Percentiles rank a stretch among this genome's conserved stretches.
These are phyloP conservation scores for Yamadazyma dendronema DNA, from an alignment of 1,139 yeast species.

Conservation along the genomic window DNA sequence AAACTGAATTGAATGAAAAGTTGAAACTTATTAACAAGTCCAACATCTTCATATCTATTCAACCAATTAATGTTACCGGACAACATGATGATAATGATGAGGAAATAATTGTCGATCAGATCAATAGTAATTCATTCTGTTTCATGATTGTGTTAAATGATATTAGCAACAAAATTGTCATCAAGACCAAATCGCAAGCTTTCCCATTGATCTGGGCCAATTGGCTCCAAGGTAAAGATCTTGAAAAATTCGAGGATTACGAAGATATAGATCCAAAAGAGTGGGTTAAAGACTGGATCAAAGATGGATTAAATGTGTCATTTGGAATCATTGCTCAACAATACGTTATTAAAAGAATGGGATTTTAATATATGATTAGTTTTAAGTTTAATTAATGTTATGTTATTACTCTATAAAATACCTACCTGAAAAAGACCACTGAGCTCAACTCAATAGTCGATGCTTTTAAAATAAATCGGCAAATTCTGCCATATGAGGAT, in stretches of 20 bases:
- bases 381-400: no score
- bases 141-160: constrained; percentile 78
- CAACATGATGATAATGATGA: constrained; percentile 21
- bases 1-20: constrained; percentile 19
- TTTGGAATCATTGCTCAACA: constrained; percentile 88
- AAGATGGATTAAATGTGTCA: constrained; percentile 73
- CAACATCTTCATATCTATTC: constrained; percentile 75
- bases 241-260: constrained; percentile 26
- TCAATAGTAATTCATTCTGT: constrained; percentile 40
- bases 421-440: no score
- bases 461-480: constrained; percentile 48
- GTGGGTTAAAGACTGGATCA: constrained; percentile 95
- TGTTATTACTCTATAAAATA: no score
- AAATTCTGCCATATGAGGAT: constrained; percentile 49
- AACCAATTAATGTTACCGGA: constrained; percentile 46
- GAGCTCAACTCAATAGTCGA: no score
- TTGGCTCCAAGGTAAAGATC: constrained; percentile 65
- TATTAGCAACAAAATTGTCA: constrained; percentile 69
- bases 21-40: constrained; percentile 42
- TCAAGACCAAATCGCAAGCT: constrained; percentile 79
- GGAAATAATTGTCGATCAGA: constrained; percentile 37
- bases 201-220: constrained; percentile 87
- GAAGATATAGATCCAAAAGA: constrained; percentile 75
- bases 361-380: constrained; percentile 32
- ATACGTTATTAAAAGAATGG: constrained; percentile 92